phyloP scores from a whole-genome alignment of 148 eudicot species.

The Hydrangea macrophylla region DNA sequence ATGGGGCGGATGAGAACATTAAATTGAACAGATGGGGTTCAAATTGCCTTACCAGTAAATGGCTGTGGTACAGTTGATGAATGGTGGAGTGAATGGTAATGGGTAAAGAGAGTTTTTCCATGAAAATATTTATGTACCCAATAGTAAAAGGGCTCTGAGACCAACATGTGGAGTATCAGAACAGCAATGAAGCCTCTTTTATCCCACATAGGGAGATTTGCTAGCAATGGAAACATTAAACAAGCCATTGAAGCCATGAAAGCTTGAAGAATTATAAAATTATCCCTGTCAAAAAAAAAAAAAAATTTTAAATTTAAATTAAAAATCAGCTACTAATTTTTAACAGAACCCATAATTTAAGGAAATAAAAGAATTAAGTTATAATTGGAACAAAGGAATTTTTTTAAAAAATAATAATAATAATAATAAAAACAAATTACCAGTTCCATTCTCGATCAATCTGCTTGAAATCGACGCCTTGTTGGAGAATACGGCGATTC shows the following conservation, averaged over 20 bases:
- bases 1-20: not conserved
- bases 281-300: constrained; percentile 50
- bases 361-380: too few species aligned
- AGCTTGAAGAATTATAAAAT: constrained; percentile 74
- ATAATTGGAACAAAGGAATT: not conserved
- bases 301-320: not conserved
- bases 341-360: too few species aligned
- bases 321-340: not conserved
- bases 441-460: constrained; percentile 85
- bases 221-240: constrained; percentile 41
- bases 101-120: constrained; percentile 32
- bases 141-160: constrained; percentile 86
- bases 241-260: constrained; percentile 36
- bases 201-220: constrained; percentile 42
- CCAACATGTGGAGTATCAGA: constrained; percentile 45
- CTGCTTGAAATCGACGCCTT: constrained; percentile 74
- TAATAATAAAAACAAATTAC: constrained; percentile 23
- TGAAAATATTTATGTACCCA: constrained; percentile 57
- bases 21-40: not conserved
- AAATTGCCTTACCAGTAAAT: constrained; percentile 47
- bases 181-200: constrained; percentile 45
- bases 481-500: constrained; percentile 42
- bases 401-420: not conserved
- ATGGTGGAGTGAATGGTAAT: constrained; percentile 75
- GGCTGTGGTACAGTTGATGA: constrained; percentile 65